Evolutionary conservation across 75 land plant species (phyloP), one percentile per base, ranked within the genome.

Genomic region (Larix kaempferi): DNA sequence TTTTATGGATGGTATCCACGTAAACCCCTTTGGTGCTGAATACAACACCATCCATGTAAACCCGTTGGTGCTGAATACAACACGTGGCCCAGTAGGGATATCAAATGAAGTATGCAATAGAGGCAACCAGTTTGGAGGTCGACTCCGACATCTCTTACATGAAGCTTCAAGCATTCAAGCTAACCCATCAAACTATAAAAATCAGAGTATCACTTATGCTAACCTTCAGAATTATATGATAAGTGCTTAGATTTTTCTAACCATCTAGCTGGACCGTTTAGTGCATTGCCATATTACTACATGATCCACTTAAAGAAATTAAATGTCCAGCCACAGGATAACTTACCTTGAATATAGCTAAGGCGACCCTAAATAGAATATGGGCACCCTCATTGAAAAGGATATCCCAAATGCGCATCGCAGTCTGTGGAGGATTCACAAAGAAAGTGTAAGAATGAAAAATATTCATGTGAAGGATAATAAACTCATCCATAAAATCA

Each of bases 331-430:
- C 58, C n/a, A 74, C 14, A 41, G 22, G 7, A 49, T 56, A 33
- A 5, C 57, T 23, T 64, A 82, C 99, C 97, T 92, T 96, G 78
- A 96, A 94, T 27, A 94, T 86, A 44, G 97, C 99, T 77, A 93
- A 81, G 62, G 97, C 99, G 21, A 92, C 93, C 78, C 83, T 88
- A 74, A 94, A 94, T 25, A 96, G 75, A 80, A 92, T 88, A 67
- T 90, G 88, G 16, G 94, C 92, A 44, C 99, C 99, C 64, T 96
- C 97, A 75, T 87, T 90, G 89, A 96, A 96, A 56, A 96, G 91
- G 44, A 94, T 91, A 89, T 96, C 99, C 99, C 99, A 96, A 25
- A 94, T 87, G 35, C 99, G 85, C 88, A 96, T 75, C 6, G 99
- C 88, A 54, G 96, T 94, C 97, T 94, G 79, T 74, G 69, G 77